Conservation (phyloP, 306 rosid genomes). For the Delonix regia region DNA sequence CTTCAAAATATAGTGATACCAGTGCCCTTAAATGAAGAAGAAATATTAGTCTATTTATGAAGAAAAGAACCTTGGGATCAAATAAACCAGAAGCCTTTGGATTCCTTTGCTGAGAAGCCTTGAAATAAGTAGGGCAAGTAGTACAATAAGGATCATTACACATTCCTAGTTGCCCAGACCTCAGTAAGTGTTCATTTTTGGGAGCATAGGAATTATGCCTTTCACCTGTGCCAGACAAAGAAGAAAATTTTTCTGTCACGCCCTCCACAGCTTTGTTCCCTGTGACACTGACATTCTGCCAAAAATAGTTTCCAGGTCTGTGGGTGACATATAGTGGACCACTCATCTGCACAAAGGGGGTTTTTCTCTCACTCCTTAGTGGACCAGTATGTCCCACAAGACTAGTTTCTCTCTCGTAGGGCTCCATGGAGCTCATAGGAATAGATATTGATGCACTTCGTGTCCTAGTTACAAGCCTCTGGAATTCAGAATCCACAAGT, state of each 20-base stretch:
- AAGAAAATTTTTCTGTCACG: slow-evolving; percentile 45
- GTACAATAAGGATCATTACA: slow-evolving; percentile 94
- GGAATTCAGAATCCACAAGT: slow-evolving; percentile 36
- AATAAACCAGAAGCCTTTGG: slow-evolving; percentile 47
- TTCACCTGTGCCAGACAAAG: slow-evolving; percentile 29
- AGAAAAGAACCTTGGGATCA: slow-evolving; percentile 62
- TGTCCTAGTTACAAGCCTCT: slow-evolving; percentile 45
- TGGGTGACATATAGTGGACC: slow-evolving; percentile 55
- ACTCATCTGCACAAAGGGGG: slow-evolving; percentile 65
- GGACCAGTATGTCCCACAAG: slow-evolving; percentile 85
- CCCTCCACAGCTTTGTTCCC: slow-evolving; percentile 44
- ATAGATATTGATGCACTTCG: slow-evolving; percentile 70
- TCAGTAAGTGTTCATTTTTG: slow-evolving; percentile 71
- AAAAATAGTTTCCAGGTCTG: slow-evolving; percentile 44
- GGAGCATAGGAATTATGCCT: slow-evolving; percentile 46
- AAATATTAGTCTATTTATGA: slow-evolving; percentile 30
- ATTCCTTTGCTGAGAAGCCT: slow-evolving; percentile 47
- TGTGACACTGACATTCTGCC: slow-evolving; percentile 30
- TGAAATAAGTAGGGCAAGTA: slow-evolving; percentile 78
- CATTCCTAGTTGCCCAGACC: slow-evolving; percentile 89
- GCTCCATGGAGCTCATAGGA: slow-evolving; percentile 53
- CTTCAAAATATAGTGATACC: slow-evolving; percentile 21
- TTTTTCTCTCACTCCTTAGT: slow-evolving; percentile 51
- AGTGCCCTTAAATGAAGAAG: background rate
- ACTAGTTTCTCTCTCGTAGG: slow-evolving; percentile 50